phyloP scores from a whole-genome alignment of 192 early-diverging fungal species.

The Pilaira anomala region DNA sequence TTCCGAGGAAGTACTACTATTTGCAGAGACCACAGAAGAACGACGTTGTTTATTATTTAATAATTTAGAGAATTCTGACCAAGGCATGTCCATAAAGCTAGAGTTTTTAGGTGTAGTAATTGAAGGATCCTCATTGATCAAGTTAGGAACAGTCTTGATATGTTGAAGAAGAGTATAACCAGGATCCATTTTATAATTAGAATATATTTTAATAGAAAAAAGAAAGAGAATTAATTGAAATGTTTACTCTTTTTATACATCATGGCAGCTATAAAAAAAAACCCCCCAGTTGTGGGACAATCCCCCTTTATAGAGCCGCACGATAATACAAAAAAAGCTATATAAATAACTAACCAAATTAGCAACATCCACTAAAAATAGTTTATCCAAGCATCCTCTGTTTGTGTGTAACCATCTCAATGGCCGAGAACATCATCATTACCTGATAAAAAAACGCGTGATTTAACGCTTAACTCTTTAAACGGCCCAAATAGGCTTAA shows the following conservation, averaged over 20 bases:
- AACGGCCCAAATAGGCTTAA: too few relatives aligned
- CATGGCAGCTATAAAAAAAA: too few relatives aligned
- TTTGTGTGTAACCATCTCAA: too few relatives aligned
- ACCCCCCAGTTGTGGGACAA: too few relatives aligned
- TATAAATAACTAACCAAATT: too few relatives aligned
- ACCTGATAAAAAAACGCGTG: too few relatives aligned
- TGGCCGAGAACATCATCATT: too few relatives aligned
- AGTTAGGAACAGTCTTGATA: constrained; percentile 39
- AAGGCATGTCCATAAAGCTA: constrained; percentile 39
- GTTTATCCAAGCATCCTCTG: too few relatives aligned
- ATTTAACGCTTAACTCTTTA: too few relatives aligned
- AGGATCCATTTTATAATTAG: constrained; percentile 35
- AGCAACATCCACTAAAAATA: too few relatives aligned
- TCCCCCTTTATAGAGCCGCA: too few relatives aligned
- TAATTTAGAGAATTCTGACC: constrained; percentile 38
- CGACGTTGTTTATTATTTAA: constrained; percentile 21
- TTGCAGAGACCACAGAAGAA: constrained; percentile 7
- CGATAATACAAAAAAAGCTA: too few relatives aligned
- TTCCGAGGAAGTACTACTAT: constrained; percentile 1
- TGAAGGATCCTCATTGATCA: constrained; percentile 38
- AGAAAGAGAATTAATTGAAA: not conserved
- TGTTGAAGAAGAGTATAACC: constrained; percentile 36
- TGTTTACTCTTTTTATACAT: constrained; percentile 10
- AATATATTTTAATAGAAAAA: not conserved
- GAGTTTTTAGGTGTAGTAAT: constrained; percentile 39